Evolutionary conservation across 176 grass and related monocot genomes (phyloP), one percentile per base, ranked within the genome.

Genomic region (Oryza rufipogon): DNA sequence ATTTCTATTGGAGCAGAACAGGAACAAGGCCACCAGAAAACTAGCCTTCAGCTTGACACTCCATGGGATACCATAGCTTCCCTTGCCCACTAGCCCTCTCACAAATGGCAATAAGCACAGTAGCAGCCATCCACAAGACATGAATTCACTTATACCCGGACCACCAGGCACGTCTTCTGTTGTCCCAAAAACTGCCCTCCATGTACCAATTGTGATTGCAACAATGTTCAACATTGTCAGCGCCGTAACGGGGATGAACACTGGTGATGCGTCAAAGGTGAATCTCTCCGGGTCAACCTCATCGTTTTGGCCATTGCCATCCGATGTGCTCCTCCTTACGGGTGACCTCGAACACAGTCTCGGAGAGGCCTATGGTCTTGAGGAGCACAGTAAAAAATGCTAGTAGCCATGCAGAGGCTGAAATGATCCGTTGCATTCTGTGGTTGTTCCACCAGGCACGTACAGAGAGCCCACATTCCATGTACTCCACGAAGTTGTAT

Each of bases 371-470:
- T 2, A 94, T 2, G 10, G 64, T 84, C 66, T 91, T 94, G 66
- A 94, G 86, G 20, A 89, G 30, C 4, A 80, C 92, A 15, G 80
- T 81, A 72, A 91, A 49, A 71, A 89, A 88, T 1, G 83, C 89
- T 22, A 94, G 75, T 14, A 91, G 23, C 86, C 92, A 94, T 0
- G 89, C 26, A 0, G 75, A 86, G 4, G 39, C 56, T 0, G 88
- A 66, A 13, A 4, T 33, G 76, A 94, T 88, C 15, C 86, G 71
- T 2, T 67, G 71, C 92, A 91, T 94, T 72, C 86, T 19, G 14
- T 84, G 83, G 61, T 89, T 94, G 83, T 94, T 94, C 92, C 92
- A 94, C 83, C 80, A 94, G 4, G 83, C 76, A 0, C 72, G 86
- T 11, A 38, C 6, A 5, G 83, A 94, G 3, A 86, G 64, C 7